phyloP scores from a whole-genome alignment of 345 rosid species.

The Dipteronia dyeriana region DNA sequence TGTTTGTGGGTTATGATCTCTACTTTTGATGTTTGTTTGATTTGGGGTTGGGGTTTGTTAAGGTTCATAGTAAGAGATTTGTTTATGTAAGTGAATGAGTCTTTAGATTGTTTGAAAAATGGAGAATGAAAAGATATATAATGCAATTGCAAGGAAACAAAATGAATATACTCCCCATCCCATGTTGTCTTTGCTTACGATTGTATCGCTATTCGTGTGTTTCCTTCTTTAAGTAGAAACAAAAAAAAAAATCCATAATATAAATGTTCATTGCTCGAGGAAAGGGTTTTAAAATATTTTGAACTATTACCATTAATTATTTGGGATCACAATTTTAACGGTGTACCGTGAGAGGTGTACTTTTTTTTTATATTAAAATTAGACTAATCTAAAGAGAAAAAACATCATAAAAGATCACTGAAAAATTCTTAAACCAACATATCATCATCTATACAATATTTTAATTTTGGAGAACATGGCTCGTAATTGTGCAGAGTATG shows the following conservation, averaged over 20 bases:
- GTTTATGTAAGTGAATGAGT: slow-evolving; percentile 20
- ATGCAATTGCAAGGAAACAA: slow-evolving; percentile 32
- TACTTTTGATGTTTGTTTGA: slow-evolving; percentile 1
- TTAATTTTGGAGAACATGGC: too few species aligned
- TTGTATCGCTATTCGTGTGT: slow-evolving; percentile 4
- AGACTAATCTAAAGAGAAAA: too few species aligned
- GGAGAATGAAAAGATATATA: slow-evolving; percentile 22
- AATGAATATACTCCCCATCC: slow-evolving; percentile 2
- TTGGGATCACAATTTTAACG: too few species aligned
- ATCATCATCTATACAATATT: too few species aligned
- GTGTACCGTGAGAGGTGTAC: too few species aligned
- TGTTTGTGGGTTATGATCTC: not conserved
- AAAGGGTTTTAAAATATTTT: not conserved
- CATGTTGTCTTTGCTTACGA: slow-evolving; percentile 32
- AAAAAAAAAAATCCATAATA: not conserved
- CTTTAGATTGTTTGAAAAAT: slow-evolving; percentile 23
- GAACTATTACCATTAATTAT: too few species aligned
- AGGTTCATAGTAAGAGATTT: slow-evolving; percentile 25
- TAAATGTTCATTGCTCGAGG: not conserved
- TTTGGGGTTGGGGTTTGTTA: slow-evolving; percentile 16
- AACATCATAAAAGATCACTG: too few species aligned
- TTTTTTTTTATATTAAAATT: too few species aligned
- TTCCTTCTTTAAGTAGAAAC: slow-evolving; percentile 19
- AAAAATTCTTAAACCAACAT: too few species aligned
- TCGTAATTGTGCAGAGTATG: too few species aligned